phyloP scores from a whole-genome alignment of 495 filamentous ascomycete genomes.

The Tuber brumale region DNA sequence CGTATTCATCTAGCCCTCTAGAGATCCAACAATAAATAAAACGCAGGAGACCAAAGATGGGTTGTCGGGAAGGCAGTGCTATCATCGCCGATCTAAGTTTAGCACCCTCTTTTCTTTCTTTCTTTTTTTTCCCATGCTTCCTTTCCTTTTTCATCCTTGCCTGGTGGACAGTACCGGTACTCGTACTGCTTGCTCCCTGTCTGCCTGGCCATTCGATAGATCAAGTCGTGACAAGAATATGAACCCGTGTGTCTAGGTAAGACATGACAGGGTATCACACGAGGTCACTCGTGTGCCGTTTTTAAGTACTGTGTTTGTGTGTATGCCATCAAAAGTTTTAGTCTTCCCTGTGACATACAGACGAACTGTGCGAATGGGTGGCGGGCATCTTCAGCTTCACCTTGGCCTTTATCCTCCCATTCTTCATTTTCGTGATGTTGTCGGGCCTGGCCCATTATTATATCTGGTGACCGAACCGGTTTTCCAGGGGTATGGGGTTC shows the following conservation, averaged over 20 bases:
- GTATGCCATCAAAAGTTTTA: neutral
- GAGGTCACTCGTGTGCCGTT: neutral
- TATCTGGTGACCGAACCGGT: neutral
- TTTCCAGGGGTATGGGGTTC: neutral
- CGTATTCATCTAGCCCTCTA: neutral
- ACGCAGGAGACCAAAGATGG: neutral
- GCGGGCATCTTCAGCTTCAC: neutral
- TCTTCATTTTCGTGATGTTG: neutral
- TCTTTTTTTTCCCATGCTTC: neutral
- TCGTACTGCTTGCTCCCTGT: neutral
- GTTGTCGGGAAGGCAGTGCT: neutral
- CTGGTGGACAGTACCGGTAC: too few relatives aligned
- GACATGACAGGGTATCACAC: neutral
- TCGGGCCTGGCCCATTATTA: neutral
- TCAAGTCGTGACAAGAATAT: neutral
- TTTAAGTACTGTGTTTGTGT: neutral
- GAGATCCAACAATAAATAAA: neutral
- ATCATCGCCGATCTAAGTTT: constrained; percentile 4
- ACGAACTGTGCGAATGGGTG: neutral
- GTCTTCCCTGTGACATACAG: neutral
- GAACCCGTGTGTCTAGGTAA: neutral
- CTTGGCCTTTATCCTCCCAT: neutral
- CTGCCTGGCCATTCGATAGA: neutral
- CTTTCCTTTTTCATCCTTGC: neutral
- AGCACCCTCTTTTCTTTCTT: neutral